Conservation (phyloP, 164 flowering plant genomes). For the Tetrastigma voinierianum region DNA sequence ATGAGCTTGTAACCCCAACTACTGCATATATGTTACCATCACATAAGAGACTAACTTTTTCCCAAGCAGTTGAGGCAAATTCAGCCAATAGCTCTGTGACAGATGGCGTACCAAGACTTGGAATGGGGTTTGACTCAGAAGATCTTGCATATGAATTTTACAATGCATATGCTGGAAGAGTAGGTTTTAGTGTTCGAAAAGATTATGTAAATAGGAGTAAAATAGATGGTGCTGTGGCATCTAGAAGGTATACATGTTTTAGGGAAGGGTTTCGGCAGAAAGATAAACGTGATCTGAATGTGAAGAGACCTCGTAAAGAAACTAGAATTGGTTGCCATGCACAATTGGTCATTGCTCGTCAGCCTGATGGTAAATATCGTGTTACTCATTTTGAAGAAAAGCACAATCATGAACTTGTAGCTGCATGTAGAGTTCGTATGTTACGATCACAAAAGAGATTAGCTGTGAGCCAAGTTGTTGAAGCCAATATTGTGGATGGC, state of each 20-base stretch:
- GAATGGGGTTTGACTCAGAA: conserved; percentile 28
- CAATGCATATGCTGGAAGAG: conserved; percentile 23
- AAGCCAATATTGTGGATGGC: conserved; percentile 11
- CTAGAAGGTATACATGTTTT: conserved; percentile 26
- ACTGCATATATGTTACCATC: conserved; percentile 22
- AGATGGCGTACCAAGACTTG: conserved; percentile 27
- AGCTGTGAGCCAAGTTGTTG: conserved; percentile 15
- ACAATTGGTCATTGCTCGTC: conserved; percentile 26
- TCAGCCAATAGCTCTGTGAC: conserved; percentile 2
- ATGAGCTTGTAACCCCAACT: conserved; percentile 16
- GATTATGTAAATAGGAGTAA: conserved; percentile 33
- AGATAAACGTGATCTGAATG: conserved; percentile 20
- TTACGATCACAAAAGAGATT: conserved; percentile 24
- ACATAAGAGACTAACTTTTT: conserved; percentile 21
- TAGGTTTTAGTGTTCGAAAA: conserved; percentile 29
- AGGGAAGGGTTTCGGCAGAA: conserved; percentile 28
- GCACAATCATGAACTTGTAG: conserved; percentile 31
- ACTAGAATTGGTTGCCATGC: conserved; percentile 32
- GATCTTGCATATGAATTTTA: conserved; percentile 30
- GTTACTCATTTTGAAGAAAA: conserved; percentile 31
- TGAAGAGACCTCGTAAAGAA: conserved; percentile 26
- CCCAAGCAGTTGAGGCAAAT: conserved; percentile 20
- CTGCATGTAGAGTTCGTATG: conserved; percentile 22
- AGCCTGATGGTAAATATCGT: conserved; percentile 25
- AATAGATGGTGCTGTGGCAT: conserved; percentile 29